A percentile compares a stretch with the other conserved stretches of the same genome.
These are phyloP conservation scores for Fraxinus paxiana DNA, from an alignment of 305 asterid genomes.

Conservation along the genomic window DNA sequence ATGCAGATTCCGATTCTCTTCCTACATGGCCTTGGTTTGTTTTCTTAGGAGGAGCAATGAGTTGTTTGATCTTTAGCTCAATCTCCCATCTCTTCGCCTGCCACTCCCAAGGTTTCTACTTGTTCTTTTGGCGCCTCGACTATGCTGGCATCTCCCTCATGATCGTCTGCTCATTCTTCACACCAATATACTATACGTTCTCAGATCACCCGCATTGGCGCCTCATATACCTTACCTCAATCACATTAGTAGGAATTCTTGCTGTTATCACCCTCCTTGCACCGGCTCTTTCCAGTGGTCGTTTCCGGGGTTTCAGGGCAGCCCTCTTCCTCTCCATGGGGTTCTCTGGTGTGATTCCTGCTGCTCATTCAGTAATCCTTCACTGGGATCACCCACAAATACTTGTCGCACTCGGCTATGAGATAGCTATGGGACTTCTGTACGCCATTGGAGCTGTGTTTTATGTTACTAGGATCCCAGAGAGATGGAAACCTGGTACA, in stretches of 20 bases:
- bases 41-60: conserved; percentile 71
- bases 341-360: conserved; percentile 75
- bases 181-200: conserved; percentile 73
- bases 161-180: conserved; percentile 75
- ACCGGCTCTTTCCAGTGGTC: conserved; percentile 49
- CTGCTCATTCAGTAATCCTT: conserved; percentile 60
- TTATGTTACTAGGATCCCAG: conserved; percentile 57
- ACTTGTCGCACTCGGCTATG: conserved; percentile 54
- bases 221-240: conserved; percentile 52
- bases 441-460: conserved; percentile 53
- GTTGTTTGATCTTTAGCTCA: conserved; percentile 62
- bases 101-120: conserved; percentile 59
- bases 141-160: conserved; percentile 72
- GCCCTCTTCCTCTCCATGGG: conserved; percentile 73
- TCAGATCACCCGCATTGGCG: conserved; percentile 52
- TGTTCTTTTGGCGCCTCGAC: conserved; percentile 87
- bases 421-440: conserved; percentile 57
- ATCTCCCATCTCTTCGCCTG: conserved; percentile 77
- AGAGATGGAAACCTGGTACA: conserved; percentile 59
- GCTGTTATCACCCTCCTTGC: conserved; percentile 59
- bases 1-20: conserved; percentile 29
- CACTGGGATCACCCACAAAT: conserved; percentile 47
- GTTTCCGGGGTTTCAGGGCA: conserved; percentile 60
- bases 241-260: conserved; percentile 46
- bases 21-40: conserved; percentile 86